Base-by-base conservation (phyloP, 2,329 filamentous ascomycete species). In the Fusarium sp. region DNA sequence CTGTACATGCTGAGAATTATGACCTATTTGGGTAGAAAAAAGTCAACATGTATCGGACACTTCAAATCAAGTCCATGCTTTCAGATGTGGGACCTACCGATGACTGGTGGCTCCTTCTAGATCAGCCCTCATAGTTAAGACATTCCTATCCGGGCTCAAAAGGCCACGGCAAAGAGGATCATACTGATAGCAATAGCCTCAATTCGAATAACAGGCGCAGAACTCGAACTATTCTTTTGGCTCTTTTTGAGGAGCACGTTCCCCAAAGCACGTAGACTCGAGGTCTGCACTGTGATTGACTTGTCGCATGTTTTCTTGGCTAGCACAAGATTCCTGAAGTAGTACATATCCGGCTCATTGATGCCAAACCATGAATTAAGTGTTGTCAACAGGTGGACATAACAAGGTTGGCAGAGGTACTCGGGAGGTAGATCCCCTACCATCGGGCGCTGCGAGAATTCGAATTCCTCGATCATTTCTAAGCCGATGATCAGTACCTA, bases 101-200 rank as follows among this genome's bases (percentile, higher is more conserved):
- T 21, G 21, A 21, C 21, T 21, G 21, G 21, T 21, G 21, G 21
- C 21, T 21, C 21, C 21, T 21, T 21, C 21, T 21, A 21, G 21
- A 21, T 21, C 21, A 21, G 21, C 21, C 21, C 21, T 21, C 21
- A 21, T 21, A 21, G 21, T 21, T 21, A 21, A 21, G 21, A 21
- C 21, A 21, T 21, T 21, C 21, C 21, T 21, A 21, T 21, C 21
- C 3, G 18, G 5, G 5, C 18, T 10, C 34, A 37, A 4, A 2
- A 6, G 34, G 34, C 10, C 2, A 4, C 34, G 2, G 18, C 3
- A n/a, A 7, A 7, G 0, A n/a, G 7, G 1, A 5, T 10, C 5
- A 37, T 12, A 12, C 34, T 12, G 1, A 37, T 37, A 0, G 5
- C 10, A 37, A 37, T 7, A 11, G 3, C 34, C 18, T 37, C 34